A percentile compares a stretch with the other conserved stretches of the same genome.
phyloP scores from a whole-genome alignment of 2,329 filamentous ascomycete species.

The Calonectria leucothoes region DNA sequence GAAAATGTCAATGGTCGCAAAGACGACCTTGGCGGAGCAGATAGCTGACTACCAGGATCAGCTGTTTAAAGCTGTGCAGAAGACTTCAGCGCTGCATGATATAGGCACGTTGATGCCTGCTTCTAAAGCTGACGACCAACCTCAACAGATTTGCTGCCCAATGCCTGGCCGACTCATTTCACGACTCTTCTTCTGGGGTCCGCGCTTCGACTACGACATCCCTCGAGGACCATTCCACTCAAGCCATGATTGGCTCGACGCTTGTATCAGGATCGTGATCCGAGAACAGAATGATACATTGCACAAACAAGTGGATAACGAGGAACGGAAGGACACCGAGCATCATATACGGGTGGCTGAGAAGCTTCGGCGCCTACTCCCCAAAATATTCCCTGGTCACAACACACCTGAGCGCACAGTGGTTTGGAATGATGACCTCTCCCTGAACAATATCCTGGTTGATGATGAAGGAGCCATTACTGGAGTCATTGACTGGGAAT shows the following conservation, averaged over 20 bases:
- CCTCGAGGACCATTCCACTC: slow-evolving; percentile 51
- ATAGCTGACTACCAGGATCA: slow-evolving; percentile 17
- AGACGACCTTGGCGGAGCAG: slow-evolving; percentile 33
- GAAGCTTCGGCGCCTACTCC: slow-evolving; percentile 45
- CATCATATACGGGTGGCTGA: slow-evolving; percentile 35
- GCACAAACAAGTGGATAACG: slow-evolving; percentile 38
- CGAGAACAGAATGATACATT: slow-evolving; percentile 40
- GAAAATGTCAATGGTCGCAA: slow-evolving; percentile 46
- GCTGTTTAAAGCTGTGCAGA: neutral
- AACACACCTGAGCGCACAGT: slow-evolving; percentile 44
- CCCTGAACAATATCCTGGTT: slow-evolving; percentile 53
- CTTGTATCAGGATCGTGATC: slow-evolving; percentile 45
- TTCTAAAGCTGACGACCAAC: neutral
- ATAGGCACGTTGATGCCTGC: slow-evolving; percentile 38
- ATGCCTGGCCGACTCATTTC: slow-evolving; percentile 46
- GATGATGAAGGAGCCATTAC: slow-evolving; percentile 49
- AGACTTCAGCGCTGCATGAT: neutral
- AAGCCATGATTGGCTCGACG: slow-evolving; percentile 51
- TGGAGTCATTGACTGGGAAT: slow-evolving; percentile 57
- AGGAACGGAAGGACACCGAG: slow-evolving; percentile 47
- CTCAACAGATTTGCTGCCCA: neutral
- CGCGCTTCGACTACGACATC: slow-evolving; percentile 45
- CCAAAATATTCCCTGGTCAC: slow-evolving; percentile 45
- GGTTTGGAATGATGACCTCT: slow-evolving; percentile 51
- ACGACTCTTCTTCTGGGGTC: slow-evolving; percentile 47